A percentile compares a stretch with the other conserved stretches of the same genome.
Evolutionary conservation across 2,329 filamentous ascomycete genomes (phyloP).

Genomic region (Neonectria punicea): DNA sequence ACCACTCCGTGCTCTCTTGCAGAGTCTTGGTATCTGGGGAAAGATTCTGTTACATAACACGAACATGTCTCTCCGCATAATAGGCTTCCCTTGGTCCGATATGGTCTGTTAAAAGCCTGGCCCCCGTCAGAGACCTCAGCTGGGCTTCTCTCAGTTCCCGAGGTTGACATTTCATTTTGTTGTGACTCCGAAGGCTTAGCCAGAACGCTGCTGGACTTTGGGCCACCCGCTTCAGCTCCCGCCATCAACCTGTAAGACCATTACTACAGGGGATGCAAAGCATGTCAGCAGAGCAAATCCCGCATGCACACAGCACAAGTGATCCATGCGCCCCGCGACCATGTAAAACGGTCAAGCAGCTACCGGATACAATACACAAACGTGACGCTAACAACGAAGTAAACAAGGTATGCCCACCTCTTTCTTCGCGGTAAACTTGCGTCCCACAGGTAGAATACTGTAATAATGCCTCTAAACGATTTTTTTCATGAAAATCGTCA

Average conservation of each 20-base stretch:
- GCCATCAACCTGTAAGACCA: neutral
- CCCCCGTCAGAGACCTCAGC: conserved; percentile 10
- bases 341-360: neutral
- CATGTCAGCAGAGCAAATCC: neutral
- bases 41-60: conserved; percentile 32
- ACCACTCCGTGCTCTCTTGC: conserved; percentile 14
- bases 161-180: neutral
- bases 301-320: neutral
- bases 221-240: neutral
- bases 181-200: conserved; percentile 8
- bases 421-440: neutral
- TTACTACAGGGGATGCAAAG: neutral
- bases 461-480: neutral
- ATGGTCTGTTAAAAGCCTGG: conserved; percentile 20
- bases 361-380: neutral
- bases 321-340: neutral
- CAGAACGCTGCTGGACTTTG: neutral
- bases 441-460: neutral
- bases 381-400: neutral
- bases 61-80: conserved; percentile 30
- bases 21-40: conserved; percentile 26
- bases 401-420: neutral
- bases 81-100: conserved; percentile 30
- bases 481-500: neutral
- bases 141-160: conserved; percentile 8